These are phyloP conservation scores for Piloderma croceum DNA, from an alignment of 768 basidiomycete species.

Conservation along the genomic window DNA sequence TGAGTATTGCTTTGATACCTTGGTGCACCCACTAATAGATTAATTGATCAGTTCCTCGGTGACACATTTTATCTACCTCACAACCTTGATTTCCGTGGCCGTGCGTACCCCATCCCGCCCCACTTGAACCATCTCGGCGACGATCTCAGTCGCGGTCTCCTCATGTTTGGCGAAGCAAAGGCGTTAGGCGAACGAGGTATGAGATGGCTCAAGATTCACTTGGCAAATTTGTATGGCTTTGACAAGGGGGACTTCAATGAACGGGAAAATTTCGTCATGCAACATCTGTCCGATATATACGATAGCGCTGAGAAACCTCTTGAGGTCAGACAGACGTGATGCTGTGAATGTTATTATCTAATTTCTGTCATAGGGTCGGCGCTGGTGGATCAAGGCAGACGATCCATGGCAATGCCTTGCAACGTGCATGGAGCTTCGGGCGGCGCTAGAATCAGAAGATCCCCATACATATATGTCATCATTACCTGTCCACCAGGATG, in stretches of 20 bases:
- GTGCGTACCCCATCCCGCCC: slow-evolving; percentile 94
- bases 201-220: slow-evolving; percentile 92
- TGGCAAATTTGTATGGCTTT: slow-evolving; percentile 88
- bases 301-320: slow-evolving; percentile 82
- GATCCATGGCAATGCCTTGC: slow-evolving; percentile 98
- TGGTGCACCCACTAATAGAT: slow-evolving; percentile 2
- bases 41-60: slow-evolving; percentile 59
- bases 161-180: slow-evolving; percentile 75
- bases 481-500: slow-evolving; percentile 96
- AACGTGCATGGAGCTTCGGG: slow-evolving; percentile 82
- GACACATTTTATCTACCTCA: slow-evolving; percentile 92
- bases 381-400: slow-evolving; percentile 90
- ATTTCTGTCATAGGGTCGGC: slow-evolving; percentile 43
- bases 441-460: slow-evolving; percentile 68
- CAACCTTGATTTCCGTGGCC: slow-evolving; percentile 95
- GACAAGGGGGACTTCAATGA: slow-evolving; percentile 95
- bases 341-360: slow-evolving; percentile 4
- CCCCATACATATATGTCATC: slow-evolving; percentile 52
- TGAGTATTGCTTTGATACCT: slow-evolving; percentile 33
- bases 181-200: slow-evolving; percentile 81
- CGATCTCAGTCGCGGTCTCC: slow-evolving; percentile 82
- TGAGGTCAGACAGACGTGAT: slow-evolving; percentile 38
- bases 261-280: slow-evolving; percentile 72
- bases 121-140: slow-evolving; percentile 95
- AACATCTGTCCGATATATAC: slow-evolving; percentile 69